These are phyloP conservation scores for Obelidium mucronatum DNA, from an alignment of 192 early-diverging fungal species.

Conservation along the genomic window DNA sequence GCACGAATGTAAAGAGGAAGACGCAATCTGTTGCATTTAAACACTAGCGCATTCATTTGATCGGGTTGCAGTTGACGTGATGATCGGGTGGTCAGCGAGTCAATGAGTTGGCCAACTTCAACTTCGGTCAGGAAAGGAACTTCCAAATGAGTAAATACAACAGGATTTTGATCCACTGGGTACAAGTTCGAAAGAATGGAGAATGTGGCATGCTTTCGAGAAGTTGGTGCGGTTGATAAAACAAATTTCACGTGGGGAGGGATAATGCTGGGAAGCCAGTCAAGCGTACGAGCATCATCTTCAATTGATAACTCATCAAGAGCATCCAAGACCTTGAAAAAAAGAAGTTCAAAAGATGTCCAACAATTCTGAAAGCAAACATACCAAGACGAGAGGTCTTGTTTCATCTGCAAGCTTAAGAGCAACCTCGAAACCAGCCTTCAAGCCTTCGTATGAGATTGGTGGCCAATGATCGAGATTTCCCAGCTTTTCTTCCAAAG, in stretches of 20 bases:
- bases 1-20: constrained; percentile 33
- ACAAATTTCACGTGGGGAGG: constrained; percentile 35
- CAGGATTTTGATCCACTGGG: background rate
- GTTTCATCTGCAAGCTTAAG: constrained; percentile 30
- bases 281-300: constrained; percentile 32
- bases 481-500: constrained; percentile 29
- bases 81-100: background rate
- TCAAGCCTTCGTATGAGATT: constrained; percentile 31
- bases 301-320: constrained; percentile 31
- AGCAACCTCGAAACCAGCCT: constrained; percentile 31
- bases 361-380: too few species aligned
- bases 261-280: constrained; percentile 31
- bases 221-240: constrained; percentile 29
- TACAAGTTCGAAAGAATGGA: constrained; percentile 15
- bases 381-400: constrained; percentile 27
- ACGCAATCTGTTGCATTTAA: constrained; percentile 17
- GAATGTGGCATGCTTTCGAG: constrained; percentile 25
- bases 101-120: constrained; percentile 20
- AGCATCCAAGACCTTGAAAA: constrained; percentile 35
- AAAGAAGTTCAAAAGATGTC: background rate
- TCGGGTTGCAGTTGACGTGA: background rate
- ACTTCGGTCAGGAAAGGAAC: constrained; percentile 15
- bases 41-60: constrained; percentile 3
- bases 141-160: constrained; percentile 16
- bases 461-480: constrained; percentile 40